Conservation (phyloP, 176 grass and related monocot species). For the Oryza nivara region DNA sequence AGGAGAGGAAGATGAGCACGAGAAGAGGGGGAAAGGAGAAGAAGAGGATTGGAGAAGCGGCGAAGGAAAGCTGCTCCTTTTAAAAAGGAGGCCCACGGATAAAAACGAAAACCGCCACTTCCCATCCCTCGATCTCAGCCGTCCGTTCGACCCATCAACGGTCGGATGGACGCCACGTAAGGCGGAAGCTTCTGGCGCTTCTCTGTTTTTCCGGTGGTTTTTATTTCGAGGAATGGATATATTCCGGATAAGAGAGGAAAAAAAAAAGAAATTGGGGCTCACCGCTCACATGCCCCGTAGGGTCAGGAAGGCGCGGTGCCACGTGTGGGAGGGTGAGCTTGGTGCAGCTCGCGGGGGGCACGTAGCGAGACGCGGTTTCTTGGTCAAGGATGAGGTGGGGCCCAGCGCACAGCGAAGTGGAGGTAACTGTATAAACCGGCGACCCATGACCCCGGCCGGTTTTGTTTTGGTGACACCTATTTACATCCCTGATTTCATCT, state of each 20-base stretch:
- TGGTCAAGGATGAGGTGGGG: conserved; percentile 34
- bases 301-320: background rate
- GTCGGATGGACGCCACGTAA: conserved; percentile 10
- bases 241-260: conserved; percentile 41
- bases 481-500: background rate
- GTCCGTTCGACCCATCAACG: background rate
- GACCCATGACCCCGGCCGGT: background rate
- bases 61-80: conserved; percentile 53
- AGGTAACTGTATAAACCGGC: background rate
- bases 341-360: background rate
- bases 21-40: background rate
- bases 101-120: conserved; percentile 43
- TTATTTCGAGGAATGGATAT: conserved; percentile 40
- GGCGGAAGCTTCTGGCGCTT: background rate
- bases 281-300: conserved; percentile 36
- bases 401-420: background rate
- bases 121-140: background rate
- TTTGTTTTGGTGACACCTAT: background rate
- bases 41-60: conserved; percentile 40
- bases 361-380: conserved; percentile 12
- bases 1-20: background rate
- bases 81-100: conserved; percentile 53
- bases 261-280: conserved; percentile 25
- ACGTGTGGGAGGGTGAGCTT: conserved; percentile 8
- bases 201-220: background rate